Base-by-base conservation (phyloP, 73 alveolate genomes). In the Breviolum minutum region DNA sequence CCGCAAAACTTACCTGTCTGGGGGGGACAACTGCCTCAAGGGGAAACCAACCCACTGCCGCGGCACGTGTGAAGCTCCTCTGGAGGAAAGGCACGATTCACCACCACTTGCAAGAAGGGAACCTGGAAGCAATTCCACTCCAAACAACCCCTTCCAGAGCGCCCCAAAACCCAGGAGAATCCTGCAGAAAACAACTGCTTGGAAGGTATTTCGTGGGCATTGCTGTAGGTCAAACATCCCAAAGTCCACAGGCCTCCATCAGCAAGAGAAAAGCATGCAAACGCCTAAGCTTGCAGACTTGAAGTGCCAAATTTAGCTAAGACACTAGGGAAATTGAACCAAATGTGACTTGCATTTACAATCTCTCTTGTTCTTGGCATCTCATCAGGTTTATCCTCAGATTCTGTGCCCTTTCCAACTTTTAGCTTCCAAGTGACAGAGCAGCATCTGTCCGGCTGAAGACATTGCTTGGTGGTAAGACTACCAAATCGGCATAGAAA, bases 211-310 rank as follows among this genome's bases (percentile, higher is more conserved):
- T 22, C 0, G 24, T 17, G 77, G 17, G n/a, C 24, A 68, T 22
- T 22, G 8, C 77, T 22, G 77, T 14, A 68, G 77, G 17, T 68
- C 8, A 68, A 68, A 17, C 24, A 17, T 22, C 17, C 77, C 17
- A 14, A 10, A n/a, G 61, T 77, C 30, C 63, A 30, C 63, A 7
- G 69, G 89, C 89, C 95, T 86, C 95, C 80, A 69, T 69, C 81
- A 86, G 80, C 81, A 86, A 30, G 29, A 86, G 95, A 20, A 86
- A 86, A 12, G 95, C 95, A 30, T 86, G 81, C 95, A 84, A 7
- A 60, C 94, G 73, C 71, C 76, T 84, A 14, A 61, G 81, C 9
- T 71, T 30, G 12, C 9, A 26, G 81, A 10, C 81, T 16, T 3
- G 54, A 40, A 40, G 54, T 40, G 3, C 54, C 54, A 40, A 40